Conservation (phyloP, 2,329 filamentous ascomycete species). For the Tolypocladium inflatum region DNA sequence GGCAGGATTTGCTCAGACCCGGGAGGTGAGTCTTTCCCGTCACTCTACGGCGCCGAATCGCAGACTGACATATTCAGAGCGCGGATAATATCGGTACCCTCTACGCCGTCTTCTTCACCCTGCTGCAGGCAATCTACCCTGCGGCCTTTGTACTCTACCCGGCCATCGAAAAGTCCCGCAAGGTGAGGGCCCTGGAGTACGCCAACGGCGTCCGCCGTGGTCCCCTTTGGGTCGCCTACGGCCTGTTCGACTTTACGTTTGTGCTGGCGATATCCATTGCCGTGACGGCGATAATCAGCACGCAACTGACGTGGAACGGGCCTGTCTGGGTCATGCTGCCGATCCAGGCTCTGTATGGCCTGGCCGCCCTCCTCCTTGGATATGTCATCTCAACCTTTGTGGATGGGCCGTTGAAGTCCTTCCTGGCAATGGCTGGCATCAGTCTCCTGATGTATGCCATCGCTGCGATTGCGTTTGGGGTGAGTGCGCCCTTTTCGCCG, state of each 20-base stretch:
- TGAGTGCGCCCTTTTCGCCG: too few species aligned
- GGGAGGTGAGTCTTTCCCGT: too few species aligned
- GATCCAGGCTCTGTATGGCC: conserved; percentile 65
- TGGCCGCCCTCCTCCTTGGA: conserved; percentile 59
- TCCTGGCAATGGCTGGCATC: conserved; percentile 49
- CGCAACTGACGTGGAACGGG: conserved; percentile 54
- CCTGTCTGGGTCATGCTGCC: conserved; percentile 66
- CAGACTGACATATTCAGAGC: too few species aligned
- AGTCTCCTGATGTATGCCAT: conserved; percentile 55
- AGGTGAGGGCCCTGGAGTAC: conserved; percentile 73
- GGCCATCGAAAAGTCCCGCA: conserved; percentile 63
- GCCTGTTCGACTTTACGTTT: conserved; percentile 65
- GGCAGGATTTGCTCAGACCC: too few species aligned
- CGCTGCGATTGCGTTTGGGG: conserved; percentile 13
- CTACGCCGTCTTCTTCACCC: conserved; percentile 45
- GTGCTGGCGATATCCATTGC: conserved; percentile 54
- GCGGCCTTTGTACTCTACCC: conserved; percentile 70
- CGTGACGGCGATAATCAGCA: conserved; percentile 20
- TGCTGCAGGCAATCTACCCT: conserved; percentile 55
- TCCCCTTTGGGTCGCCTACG: conserved; percentile 73
- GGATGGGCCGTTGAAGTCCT: conserved; percentile 60
- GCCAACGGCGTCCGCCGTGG: conserved; percentile 73
- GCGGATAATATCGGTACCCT: conserved; percentile 12
- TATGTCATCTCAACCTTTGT: conserved; percentile 57
- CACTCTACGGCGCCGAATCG: too few species aligned